A percentile compares a stretch with the other conserved stretches of the same genome.
These are phyloP conservation scores for Fomitiporia mediterranea DNA, from an alignment of 1,284 basidiomycete genomes.

Conservation along the genomic window DNA sequence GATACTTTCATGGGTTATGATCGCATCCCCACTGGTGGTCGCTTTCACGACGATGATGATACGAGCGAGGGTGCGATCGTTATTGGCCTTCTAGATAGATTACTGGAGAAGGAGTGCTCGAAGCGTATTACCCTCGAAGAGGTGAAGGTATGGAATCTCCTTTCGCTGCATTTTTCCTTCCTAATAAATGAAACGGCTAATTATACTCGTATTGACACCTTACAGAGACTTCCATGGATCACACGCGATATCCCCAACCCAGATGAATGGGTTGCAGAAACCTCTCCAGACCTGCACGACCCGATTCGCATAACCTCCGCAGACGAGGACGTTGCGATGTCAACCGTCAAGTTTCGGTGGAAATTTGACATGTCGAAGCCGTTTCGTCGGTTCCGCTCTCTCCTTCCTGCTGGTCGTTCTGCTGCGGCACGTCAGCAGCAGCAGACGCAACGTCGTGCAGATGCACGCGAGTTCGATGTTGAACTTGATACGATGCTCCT, in stretches of 20 bases:
- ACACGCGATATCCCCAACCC: slow-evolving; percentile 69
- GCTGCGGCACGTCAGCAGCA: slow-evolving; percentile 3
- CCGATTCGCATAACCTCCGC: slow-evolving; percentile 71
- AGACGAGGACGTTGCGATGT: slow-evolving; percentile 78
- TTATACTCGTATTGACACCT: background rate
- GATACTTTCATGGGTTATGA: slow-evolving; percentile 77
- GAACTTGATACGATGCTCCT: background rate
- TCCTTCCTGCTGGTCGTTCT: background rate
- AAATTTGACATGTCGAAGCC: slow-evolving; percentile 7
- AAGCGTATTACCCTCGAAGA: slow-evolving; percentile 80
- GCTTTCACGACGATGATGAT: slow-evolving; percentile 26
- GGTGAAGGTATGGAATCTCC: slow-evolving; percentile 66
- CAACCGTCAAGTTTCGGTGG: slow-evolving; percentile 51
- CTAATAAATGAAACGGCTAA: background rate
- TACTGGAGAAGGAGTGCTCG: slow-evolving; percentile 81
- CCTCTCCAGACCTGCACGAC: slow-evolving; percentile 56
- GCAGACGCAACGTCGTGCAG: background rate
- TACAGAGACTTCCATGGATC: slow-evolving; percentile 71
- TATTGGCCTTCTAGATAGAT: slow-evolving; percentile 65
- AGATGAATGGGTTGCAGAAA: slow-evolving; percentile 75
- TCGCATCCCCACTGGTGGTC: slow-evolving; percentile 40
- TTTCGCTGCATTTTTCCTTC: background rate
- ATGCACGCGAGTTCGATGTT: background rate
- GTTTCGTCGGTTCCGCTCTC: slow-evolving; percentile 3
- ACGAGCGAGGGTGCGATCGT: slow-evolving; percentile 54